Conservation (phyloP, 2,329 filamentous ascomycete species). For the Furcasterigmium furcatum region DNA sequence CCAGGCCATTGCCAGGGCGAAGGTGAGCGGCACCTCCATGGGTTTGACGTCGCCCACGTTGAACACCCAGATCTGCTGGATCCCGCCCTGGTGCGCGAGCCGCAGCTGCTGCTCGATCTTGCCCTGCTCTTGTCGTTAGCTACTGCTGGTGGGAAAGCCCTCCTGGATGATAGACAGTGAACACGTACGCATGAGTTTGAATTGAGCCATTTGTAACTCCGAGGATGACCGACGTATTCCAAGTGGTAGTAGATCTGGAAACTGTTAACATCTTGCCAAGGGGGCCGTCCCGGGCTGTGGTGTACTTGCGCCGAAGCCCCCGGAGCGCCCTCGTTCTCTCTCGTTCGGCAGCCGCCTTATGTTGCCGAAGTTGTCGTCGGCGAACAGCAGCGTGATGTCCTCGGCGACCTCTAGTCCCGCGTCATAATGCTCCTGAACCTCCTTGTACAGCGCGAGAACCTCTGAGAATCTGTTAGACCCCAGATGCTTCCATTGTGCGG, state of each 20-base stretch:
- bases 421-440: constrained; percentile 62
- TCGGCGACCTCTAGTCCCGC: constrained; percentile 56
- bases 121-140: too few species aligned
- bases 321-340: too few species aligned
- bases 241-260: constrained; percentile 50
- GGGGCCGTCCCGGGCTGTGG: too few species aligned
- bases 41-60: constrained; percentile 63
- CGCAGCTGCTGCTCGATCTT: constrained; percentile 47
- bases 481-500: too few species aligned
- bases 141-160: too few species aligned
- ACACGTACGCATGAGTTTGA: constrained; percentile 50
- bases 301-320: too few species aligned
- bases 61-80: constrained; percentile 57
- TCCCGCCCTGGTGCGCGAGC: constrained; percentile 44
- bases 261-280: constrained; percentile 12
- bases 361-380: constrained; percentile 62
- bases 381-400: constrained; percentile 58
- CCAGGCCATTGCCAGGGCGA: constrained; percentile 55
- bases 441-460: constrained; percentile 63
- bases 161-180: rapidly evolving
- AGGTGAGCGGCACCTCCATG: constrained; percentile 50
- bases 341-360: constrained; percentile 53
- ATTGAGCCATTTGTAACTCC: constrained; percentile 61
- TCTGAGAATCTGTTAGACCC: constrained; percentile 33
- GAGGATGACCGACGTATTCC: constrained; percentile 59